Evolutionary conservation across 345 rosid genomes (phyloP).

Genomic region (Lagerstroemia speciosa): DNA sequence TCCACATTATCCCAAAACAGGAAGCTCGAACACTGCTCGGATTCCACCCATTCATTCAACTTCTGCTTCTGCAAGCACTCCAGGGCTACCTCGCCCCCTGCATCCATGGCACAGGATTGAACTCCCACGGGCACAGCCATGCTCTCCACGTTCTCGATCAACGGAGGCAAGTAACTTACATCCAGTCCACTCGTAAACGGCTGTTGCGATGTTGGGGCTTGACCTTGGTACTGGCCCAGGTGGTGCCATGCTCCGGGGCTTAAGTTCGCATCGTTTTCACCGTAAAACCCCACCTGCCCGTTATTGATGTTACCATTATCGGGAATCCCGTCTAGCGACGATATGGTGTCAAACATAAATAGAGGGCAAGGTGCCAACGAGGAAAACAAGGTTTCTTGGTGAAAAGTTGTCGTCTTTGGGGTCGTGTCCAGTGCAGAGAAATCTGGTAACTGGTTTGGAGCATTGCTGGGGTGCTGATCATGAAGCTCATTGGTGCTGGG

Average conservation of each 20-base stretch:
- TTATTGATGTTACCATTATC: constrained; percentile 15
- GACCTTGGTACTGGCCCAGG: constrained; percentile 39
- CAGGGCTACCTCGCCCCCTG: constrained; percentile 47
- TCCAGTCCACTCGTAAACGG: constrained; percentile 30
- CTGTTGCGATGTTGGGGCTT: constrained; percentile 25
- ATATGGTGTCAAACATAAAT: constrained; percentile 53
- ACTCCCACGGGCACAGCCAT: constrained; percentile 31
- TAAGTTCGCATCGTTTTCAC: constrained; percentile 9
- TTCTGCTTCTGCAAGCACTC: constrained; percentile 59
- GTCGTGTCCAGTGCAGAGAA: not conserved
- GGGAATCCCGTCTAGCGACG: constrained; percentile 39
- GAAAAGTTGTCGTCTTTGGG: not conserved
- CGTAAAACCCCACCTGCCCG: constrained; percentile 31
- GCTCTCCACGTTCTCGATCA: constrained; percentile 52
- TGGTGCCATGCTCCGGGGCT: constrained; percentile 36
- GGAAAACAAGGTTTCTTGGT: constrained; percentile 44
- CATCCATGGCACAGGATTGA: constrained; percentile 41
- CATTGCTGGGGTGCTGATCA: not conserved
- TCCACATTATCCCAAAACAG: constrained; percentile 77
- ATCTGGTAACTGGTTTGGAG: not conserved
- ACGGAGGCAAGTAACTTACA: constrained; percentile 55
- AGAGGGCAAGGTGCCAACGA: constrained; percentile 34
- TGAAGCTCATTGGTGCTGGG: constrained; percentile 20
- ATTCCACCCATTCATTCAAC: constrained; percentile 68
- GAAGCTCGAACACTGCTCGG: constrained; percentile 63